Conservation (phyloP, 2,329 filamentous ascomycete genomes). For the Nemania sp. region DNA sequence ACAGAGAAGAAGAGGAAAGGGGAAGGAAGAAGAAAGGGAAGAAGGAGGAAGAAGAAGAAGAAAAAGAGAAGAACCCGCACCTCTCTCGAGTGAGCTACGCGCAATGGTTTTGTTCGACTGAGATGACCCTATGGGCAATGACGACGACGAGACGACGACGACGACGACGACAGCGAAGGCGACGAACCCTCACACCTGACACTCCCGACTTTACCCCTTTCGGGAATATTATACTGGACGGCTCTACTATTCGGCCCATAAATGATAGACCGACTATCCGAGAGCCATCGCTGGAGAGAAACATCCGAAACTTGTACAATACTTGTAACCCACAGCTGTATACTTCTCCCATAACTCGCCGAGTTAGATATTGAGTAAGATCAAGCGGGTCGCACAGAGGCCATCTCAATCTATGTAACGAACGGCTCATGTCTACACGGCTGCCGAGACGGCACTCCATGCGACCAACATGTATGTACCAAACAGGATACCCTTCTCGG, state of each 20-base stretch:
- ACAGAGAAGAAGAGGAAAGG: too few species aligned
- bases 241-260: too few species aligned
- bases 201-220: too few species aligned
- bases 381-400: not conserved
- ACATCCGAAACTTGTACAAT: conserved; percentile 13
- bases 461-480: too few species aligned
- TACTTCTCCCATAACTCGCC: not conserved
- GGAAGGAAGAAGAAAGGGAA: not conserved
- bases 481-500: too few species aligned
- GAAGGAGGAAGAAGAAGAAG: not conserved
- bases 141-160: not conserved
- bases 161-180: not conserved
- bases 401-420: not conserved
- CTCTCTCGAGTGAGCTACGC: not conserved
- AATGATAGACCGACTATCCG: too few species aligned
- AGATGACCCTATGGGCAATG: not conserved
- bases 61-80: not conserved
- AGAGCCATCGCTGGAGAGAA: not conserved
- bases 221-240: too few species aligned
- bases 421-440: not conserved
- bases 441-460: not conserved
- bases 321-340: conserved; percentile 7
- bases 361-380: not conserved
- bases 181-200: not conserved
- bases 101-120: not conserved